A percentile compares a stretch with the other conserved stretches of the same genome.
These are phyloP conservation scores for Periconia macrospinosa DNA, from an alignment of 2,329 filamentous ascomycete species.

Conservation along the genomic window DNA sequence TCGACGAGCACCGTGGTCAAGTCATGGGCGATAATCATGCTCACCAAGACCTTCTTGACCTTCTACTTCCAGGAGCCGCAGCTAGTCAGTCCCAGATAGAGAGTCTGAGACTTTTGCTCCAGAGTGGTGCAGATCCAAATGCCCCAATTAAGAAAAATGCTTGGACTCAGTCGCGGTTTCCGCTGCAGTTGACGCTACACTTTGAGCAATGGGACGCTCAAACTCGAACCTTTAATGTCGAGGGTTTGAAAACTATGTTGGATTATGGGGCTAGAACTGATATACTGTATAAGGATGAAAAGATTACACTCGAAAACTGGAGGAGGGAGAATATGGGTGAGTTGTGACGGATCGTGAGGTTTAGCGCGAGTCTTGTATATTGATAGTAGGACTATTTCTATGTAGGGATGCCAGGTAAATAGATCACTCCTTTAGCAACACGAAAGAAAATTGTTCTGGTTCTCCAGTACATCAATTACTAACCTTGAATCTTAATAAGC, in stretches of 20 bases:
- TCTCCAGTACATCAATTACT: no score
- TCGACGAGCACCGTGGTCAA: no score
- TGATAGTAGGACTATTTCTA: no score
- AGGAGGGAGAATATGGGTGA: slow-evolving; percentile 1
- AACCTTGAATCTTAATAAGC: no score
- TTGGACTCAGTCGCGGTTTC: not conserved
- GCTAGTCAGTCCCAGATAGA: not conserved
- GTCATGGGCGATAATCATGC: no score
- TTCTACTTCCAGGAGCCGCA: slow-evolving; percentile 1
- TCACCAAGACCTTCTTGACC: not conserved
- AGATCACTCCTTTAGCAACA: no score
- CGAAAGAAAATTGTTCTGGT: no score
- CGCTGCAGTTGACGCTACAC: slow-evolving; percentile 3
- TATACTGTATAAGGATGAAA: slow-evolving; percentile 2
- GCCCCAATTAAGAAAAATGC: not conserved
- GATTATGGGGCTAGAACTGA: slow-evolving; percentile 1
- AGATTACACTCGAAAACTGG: slow-evolving; percentile 2
- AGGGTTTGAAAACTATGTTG: not conserved
- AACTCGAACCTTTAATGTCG: not conserved
- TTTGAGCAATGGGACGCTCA: not conserved
- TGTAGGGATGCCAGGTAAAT: no score
- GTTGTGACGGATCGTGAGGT: not conserved
- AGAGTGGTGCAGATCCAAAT: slow-evolving; percentile 2
- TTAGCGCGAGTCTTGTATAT: no score
- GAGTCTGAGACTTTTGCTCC: slow-evolving; percentile 4